Evolutionary conservation across 208 protist genomes (phyloP).

Genomic region (Phytomonas francai): DNA sequence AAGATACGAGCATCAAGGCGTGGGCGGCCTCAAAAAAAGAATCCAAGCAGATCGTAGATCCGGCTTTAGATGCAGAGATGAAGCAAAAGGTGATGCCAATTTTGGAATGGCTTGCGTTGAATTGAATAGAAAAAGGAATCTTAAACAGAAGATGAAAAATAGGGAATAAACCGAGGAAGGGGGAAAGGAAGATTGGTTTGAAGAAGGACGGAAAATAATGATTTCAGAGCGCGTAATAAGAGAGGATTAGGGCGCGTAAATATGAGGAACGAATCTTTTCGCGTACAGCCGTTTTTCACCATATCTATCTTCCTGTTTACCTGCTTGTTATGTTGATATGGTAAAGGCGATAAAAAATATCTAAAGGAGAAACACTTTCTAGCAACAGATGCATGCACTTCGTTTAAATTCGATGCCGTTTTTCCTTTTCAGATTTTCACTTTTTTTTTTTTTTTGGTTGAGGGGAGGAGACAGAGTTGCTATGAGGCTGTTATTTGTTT

Average conservation of each 20-base stretch:
- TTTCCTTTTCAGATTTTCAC: neutral
- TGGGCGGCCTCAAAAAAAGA: conserved; percentile 29
- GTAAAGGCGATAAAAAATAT: too few relatives aligned
- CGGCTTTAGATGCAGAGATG: conserved; percentile 31
- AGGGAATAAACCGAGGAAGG: neutral
- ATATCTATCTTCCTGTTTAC: too few relatives aligned
- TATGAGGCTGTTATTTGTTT: neutral
- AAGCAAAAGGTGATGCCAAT: conserved; percentile 35
- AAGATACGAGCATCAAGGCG: conserved; percentile 37
- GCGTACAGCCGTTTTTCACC: too few relatives aligned
- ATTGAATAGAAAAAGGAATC: conserved; percentile 19
- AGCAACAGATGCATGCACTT: neutral
- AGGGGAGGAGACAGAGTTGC: neutral
- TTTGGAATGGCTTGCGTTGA: conserved; percentile 46
- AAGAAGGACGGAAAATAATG: neutral
- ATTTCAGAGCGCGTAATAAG: neutral
- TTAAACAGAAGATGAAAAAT: conserved; percentile 8
- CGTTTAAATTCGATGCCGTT: neutral
- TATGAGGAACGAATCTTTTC: neutral
- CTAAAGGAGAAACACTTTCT: neutral
- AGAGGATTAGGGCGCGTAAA: neutral
- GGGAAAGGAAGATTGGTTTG: neutral
- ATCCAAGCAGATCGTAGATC: conserved; percentile 11
- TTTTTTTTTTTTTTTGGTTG: neutral
- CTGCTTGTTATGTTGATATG: too few relatives aligned